These are phyloP conservation scores for Penstemon newberryi DNA, from an alignment of 257 asterid species.

Conservation along the genomic window DNA sequence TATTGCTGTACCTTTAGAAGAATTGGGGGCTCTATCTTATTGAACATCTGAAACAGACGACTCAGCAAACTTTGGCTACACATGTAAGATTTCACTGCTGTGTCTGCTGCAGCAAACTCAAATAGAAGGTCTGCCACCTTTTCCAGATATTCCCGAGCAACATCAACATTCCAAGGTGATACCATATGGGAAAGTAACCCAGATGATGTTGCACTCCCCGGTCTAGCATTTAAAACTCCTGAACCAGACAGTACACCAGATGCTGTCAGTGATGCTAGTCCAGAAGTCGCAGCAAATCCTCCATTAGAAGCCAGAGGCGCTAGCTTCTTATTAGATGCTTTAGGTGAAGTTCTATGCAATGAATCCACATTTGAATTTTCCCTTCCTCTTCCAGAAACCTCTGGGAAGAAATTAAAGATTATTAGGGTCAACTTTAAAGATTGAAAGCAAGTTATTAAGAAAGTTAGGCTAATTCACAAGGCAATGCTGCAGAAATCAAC, in stretches of 20 bases:
- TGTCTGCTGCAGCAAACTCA: constrained; percentile 92
- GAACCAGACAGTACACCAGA: constrained; percentile 97
- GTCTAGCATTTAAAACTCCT: constrained; percentile 94
- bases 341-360: constrained; percentile 69
- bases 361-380: constrained; percentile 66
- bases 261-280: constrained; percentile 77
- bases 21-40: constrained; percentile 93
- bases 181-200: constrained; percentile 87
- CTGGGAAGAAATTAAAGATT: constrained; percentile 43
- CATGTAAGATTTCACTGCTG: constrained; percentile 91
- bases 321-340: constrained; percentile 66
- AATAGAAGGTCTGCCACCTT: constrained; percentile 97
- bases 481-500: constrained; percentile 15
- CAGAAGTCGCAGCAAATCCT: constrained; percentile 59
- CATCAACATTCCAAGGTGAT: constrained; percentile 93
- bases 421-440: constrained; percentile 24
- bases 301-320: constrained; percentile 54
- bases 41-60: constrained; percentile 97
- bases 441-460: constrained; percentile 16
- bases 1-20: constrained; percentile 71
- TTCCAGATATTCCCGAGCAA: constrained; percentile 89
- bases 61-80: constrained; percentile 96
- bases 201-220: constrained; percentile 95
- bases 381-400: constrained; percentile 87
- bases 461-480: constrained; percentile 20